Evolutionary conservation across 805 yeast genomes (phyloP).

Genomic region (Kuraishia capsulata): DNA sequence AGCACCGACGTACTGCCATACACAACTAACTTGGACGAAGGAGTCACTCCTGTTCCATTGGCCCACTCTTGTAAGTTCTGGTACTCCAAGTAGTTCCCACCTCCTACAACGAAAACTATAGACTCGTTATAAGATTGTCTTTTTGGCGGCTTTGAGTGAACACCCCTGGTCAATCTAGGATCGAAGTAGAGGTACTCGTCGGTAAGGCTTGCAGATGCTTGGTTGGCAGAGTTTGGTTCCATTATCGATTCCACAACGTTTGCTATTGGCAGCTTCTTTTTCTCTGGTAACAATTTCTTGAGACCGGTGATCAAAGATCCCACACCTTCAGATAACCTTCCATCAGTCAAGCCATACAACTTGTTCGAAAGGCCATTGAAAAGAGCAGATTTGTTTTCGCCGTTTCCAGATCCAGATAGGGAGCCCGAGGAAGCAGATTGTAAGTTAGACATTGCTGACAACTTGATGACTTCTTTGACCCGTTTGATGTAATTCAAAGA

Average conservation of each 20-base stretch:
- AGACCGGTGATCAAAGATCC: constrained; percentile 84
- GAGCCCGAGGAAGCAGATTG: constrained; percentile 20
- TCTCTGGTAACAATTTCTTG: constrained; percentile 79
- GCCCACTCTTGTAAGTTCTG: constrained; percentile 90
- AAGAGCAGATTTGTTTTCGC: constrained; percentile 36
- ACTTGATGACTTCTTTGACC: constrained; percentile 66
- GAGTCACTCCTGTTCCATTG: constrained; percentile 14
- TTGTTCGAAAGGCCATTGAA: constrained; percentile 69
- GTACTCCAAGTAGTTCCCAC: constrained; percentile 92
- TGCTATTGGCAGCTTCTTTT: constrained; percentile 82
- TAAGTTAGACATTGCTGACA: constrained; percentile 29
- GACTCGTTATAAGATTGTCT: constrained; percentile 75
- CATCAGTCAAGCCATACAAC: constrained; percentile 73
- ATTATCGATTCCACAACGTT: constrained; percentile 84
- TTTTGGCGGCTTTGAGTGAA: constrained; percentile 82
- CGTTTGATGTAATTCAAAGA: constrained; percentile 70
- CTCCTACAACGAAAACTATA: constrained; percentile 90
- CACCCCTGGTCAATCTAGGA: constrained; percentile 79
- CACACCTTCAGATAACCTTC: constrained; percentile 79
- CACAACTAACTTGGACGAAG: constrained; percentile 42
- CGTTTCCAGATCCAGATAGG: constrained; percentile 13
- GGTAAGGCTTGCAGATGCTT: constrained; percentile 58
- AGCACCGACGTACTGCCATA: constrained; percentile 82
- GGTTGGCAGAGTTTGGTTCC: constrained; percentile 66
- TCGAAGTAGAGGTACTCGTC: constrained; percentile 89